Percentiles rank a stretch among this genome's conserved stretches.
These are phyloP conservation scores for Debaryomyces hansenii DNA, from an alignment of 805 yeast genomes.

Conservation along the genomic window DNA sequence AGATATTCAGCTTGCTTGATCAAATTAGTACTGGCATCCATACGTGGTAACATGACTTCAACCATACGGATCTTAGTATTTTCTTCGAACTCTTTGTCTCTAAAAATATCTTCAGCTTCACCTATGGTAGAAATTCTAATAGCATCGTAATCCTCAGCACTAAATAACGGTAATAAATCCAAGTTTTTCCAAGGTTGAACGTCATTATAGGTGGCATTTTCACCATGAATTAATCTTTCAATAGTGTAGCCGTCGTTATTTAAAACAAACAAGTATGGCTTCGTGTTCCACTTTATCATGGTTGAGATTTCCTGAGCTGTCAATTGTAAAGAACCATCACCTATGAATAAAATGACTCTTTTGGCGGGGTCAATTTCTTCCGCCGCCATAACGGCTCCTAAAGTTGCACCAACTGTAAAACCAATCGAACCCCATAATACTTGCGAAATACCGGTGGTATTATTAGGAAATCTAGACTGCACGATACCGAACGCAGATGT, in stretches of 20 bases:
- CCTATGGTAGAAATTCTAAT: slow-evolving; percentile 54
- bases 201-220: slow-evolving; percentile 60
- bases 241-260: slow-evolving; percentile 77
- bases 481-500: slow-evolving; percentile 74
- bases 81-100: slow-evolving; percentile 47
- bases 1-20: slow-evolving; percentile 37
- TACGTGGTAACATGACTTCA: slow-evolving; percentile 65
- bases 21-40: slow-evolving; percentile 71
- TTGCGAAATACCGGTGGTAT: slow-evolving; percentile 67
- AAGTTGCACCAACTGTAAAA: slow-evolving; percentile 63
- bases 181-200: slow-evolving; percentile 71
- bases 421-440: slow-evolving; percentile 80
- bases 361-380: slow-evolving; percentile 59
- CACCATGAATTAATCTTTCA: slow-evolving; percentile 74
- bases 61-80: slow-evolving; percentile 63
- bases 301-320: slow-evolving; percentile 75
- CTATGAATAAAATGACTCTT: slow-evolving; percentile 67
- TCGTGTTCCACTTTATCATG: slow-evolving; percentile 63
- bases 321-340: slow-evolving; percentile 76
- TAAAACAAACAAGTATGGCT: slow-evolving; percentile 67
- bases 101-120: slow-evolving; percentile 54
- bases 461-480: slow-evolving; percentile 62
- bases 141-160: slow-evolving; percentile 57
- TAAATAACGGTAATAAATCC: slow-evolving; percentile 57
- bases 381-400: slow-evolving; percentile 70